These are phyloP conservation scores for Amanita exitialis DNA, from an alignment of 768 basidiomycete species.

Conservation along the genomic window DNA sequence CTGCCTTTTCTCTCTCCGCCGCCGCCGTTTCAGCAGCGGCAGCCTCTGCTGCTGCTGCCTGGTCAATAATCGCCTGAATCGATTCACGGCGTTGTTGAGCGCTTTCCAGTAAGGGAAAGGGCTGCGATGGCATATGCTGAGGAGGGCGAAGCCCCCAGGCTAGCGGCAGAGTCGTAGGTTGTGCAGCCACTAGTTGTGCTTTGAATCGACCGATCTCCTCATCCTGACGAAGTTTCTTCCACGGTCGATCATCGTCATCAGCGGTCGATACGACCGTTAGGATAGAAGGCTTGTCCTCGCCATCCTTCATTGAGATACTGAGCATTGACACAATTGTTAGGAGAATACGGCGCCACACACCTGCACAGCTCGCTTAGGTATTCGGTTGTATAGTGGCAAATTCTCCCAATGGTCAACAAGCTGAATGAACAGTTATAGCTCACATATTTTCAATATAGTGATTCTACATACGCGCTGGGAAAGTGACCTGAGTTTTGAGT, in stretches of 20 bases:
- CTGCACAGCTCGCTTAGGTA: constrained; percentile 57
- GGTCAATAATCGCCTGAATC: constrained; percentile 25
- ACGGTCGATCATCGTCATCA: neutral
- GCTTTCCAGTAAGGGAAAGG: neutral
- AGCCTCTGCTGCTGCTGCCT: constrained; percentile 20
- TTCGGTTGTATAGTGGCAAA: constrained; percentile 72
- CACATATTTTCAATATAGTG: neutral
- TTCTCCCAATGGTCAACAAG: constrained; percentile 74
- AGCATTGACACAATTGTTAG: neutral
- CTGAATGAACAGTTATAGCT: constrained; percentile 23
- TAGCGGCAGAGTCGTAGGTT: neutral
- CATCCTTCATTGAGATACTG: constrained; percentile 8
- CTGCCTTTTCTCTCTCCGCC: constrained; percentile 19
- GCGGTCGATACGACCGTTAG: constrained; percentile 2
- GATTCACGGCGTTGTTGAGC: constrained; percentile 13
- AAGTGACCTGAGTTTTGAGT: constrained; percentile 43
- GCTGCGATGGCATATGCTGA: neutral
- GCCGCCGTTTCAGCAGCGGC: constrained; percentile 20
- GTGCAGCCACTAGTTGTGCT: neutral
- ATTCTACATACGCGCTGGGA: constrained; percentile 48
- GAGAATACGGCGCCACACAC: constrained; percentile 11
- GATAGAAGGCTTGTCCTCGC: constrained; percentile 8
- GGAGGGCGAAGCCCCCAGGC: neutral
- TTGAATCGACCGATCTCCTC: neutral
- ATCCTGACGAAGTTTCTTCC: constrained; percentile 1